A percentile compares a stretch with the other conserved stretches of the same genome.
These are phyloP conservation scores for Pogostemon cablin DNA, from an alignment of 257 asterid genomes.

Conservation along the genomic window DNA sequence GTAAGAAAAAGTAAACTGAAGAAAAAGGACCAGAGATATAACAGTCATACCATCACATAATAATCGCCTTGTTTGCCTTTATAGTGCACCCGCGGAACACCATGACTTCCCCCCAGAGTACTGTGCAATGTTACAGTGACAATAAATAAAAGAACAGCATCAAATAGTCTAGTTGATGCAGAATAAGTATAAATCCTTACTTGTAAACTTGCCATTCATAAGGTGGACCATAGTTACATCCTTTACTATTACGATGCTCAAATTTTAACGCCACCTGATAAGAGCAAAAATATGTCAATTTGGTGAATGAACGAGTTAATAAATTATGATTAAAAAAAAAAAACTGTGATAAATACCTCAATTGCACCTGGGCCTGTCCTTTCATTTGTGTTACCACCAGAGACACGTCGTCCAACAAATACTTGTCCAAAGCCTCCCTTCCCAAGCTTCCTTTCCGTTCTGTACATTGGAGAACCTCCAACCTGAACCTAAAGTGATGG, in stretches of 20 bases:
- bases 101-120: conserved; percentile 81
- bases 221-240: conserved; percentile 83
- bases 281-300: conserved; percentile 24
- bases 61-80: conserved; percentile 83
- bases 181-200: conserved; percentile 45
- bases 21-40: conserved; percentile 1
- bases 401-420: conserved; percentile 73
- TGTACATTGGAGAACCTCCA: conserved; percentile 77
- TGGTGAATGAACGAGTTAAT: conserved; percentile 6
- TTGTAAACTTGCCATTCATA: conserved; percentile 86
- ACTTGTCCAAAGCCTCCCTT: conserved; percentile 98
- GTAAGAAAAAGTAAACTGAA: conserved; percentile 4
- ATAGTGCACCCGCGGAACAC: conserved; percentile 87
- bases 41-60: conserved; percentile 68
- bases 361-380: conserved; percentile 65
- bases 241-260: conserved; percentile 83
- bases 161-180: conserved; percentile 18
- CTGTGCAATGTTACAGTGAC: conserved; percentile 45
- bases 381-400: conserved; percentile 51
- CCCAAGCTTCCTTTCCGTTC: conserved; percentile 70
- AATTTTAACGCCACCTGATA: conserved; percentile 84
- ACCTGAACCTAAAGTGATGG: conserved; percentile 71
- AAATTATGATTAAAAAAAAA: background rate
- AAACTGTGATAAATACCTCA: conserved; percentile 45
- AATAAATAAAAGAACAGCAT: conserved; percentile 18